Percentiles rank a stretch among this genome's conserved stretches.
These are phyloP conservation scores for Helianthus annuus DNA, from an alignment of 129 eudicot species.

Conservation along the genomic window DNA sequence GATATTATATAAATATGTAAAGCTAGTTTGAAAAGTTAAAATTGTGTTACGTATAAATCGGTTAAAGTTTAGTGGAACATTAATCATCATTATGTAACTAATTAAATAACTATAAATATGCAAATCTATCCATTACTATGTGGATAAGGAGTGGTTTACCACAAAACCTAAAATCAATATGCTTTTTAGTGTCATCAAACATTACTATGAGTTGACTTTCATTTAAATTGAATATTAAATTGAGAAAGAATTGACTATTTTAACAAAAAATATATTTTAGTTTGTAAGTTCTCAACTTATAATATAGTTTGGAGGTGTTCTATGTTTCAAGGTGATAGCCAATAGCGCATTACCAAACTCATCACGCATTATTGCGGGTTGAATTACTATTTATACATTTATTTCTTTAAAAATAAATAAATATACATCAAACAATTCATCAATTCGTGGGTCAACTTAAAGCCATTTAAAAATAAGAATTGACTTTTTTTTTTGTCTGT, in stretches of 20 bases:
- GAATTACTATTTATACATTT: neutral
- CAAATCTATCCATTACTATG: constrained; percentile 10
- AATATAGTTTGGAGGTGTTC: constrained; percentile 18
- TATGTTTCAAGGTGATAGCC: constrained; percentile 10
- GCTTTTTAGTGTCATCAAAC: constrained; percentile 30
- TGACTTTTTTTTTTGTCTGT: neutral
- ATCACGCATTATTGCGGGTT: constrained; percentile 10
- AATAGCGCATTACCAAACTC: constrained; percentile 7
- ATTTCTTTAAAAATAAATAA: neutral
- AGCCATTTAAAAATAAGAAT: neutral
- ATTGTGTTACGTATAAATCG: neutral
- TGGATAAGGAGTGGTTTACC: constrained; percentile 30
- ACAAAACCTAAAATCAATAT: constrained; percentile 16
- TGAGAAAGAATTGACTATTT: constrained; percentile 16
- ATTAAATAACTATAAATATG: constrained; percentile 5
- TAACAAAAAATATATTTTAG: neutral
- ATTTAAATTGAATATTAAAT: neutral
- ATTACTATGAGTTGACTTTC: constrained; percentile 22
- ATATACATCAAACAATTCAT: neutral
- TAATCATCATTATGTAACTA: constrained; percentile 17
- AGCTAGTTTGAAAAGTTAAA: neutral
- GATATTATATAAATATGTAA: too few relatives aligned
- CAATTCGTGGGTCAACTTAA: neutral
- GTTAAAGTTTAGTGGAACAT: constrained; percentile 14
- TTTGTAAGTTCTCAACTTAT: constrained; percentile 20